Percentiles rank a stretch among this genome's conserved stretches.
Conservation (phyloP, 1,139 yeast species). For the Pichiaceae sp. region DNA sequence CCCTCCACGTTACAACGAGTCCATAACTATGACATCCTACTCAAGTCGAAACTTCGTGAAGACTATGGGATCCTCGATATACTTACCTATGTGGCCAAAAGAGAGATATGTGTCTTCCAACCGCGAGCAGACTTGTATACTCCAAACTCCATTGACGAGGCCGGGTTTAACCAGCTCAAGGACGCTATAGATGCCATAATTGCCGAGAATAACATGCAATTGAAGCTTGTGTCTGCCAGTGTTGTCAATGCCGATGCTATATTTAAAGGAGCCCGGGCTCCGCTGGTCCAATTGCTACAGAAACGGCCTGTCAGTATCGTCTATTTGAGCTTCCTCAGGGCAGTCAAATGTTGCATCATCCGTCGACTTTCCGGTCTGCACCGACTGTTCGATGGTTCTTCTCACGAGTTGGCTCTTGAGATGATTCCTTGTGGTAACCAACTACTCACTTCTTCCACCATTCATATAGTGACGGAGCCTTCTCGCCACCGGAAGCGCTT, state of each 20-base stretch:
- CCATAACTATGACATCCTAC: conserved; percentile 18
- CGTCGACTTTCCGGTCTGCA: conserved; percentile 15
- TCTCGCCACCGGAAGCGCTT: conserved; percentile 3
- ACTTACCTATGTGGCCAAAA: conserved; percentile 21
- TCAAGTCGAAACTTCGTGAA: conserved; percentile 15
- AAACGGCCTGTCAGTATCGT: conserved; percentile 21
- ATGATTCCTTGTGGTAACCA: conserved; percentile 24
- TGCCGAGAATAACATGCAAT: conserved; percentile 15
- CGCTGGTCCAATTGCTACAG: conserved; percentile 7
- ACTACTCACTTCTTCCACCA: conserved; percentile 16
- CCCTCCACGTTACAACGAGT: conserved; percentile 13
- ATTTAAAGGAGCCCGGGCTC: conserved; percentile 9
- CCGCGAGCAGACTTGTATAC: conserved; percentile 13
- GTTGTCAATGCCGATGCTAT: conserved; percentile 19
- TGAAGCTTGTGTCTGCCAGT: conserved; percentile 19
- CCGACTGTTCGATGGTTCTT: conserved; percentile 9
- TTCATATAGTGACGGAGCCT: conserved; percentile 7
- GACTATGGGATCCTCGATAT: conserved; percentile 21
- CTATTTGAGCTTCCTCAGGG: conserved; percentile 24
- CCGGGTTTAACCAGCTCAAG: conserved; percentile 20
- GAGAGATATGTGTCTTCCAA: conserved; percentile 23
- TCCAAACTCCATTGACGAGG: conserved; percentile 4
- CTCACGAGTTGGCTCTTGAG: conserved; percentile 14
- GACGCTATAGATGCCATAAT: conserved; percentile 24
- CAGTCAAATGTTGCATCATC: conserved; percentile 20